These are phyloP conservation scores for Euphorbia peplus DNA, from an alignment of 345 rosid genomes.

Conservation along the genomic window DNA sequence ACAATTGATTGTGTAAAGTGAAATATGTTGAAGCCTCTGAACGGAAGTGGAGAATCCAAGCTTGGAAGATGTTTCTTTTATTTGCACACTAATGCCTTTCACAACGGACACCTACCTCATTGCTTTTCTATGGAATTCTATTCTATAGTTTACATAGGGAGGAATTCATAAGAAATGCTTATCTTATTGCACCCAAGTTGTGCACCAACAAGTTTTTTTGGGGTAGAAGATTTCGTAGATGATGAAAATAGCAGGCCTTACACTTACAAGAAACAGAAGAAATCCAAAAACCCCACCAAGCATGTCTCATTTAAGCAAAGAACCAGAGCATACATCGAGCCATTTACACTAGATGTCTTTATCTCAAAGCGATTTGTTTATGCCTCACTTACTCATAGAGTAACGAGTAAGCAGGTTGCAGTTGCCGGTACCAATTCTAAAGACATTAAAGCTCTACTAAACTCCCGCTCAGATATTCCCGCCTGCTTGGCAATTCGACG, in stretches of 20 bases:
- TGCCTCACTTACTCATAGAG: constrained; percentile 89
- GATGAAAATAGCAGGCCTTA: constrained; percentile 85
- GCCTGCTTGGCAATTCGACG: constrained; percentile 75
- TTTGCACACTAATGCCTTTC: constrained; percentile 32
- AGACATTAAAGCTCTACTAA: constrained; percentile 80
- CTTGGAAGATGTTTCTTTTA: constrained; percentile 34
- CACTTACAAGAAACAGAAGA: constrained; percentile 80
- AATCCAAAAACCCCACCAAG: constrained; percentile 72
- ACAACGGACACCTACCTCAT: constrained; percentile 28
- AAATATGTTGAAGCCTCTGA: constrained; percentile 46
- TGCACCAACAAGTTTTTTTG: constrained; percentile 89
- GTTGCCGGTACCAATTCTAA: constrained; percentile 96
- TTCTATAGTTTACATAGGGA: neutral
- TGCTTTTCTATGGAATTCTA: neutral
- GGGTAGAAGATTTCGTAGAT: constrained; percentile 92
- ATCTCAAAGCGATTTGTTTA: constrained; percentile 90
- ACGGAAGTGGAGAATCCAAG: constrained; percentile 31
- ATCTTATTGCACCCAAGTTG: constrained; percentile 36
- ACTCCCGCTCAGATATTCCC: constrained; percentile 77
- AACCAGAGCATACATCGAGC: constrained; percentile 78
- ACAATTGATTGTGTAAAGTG: neutral
- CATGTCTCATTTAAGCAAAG: constrained; percentile 84
- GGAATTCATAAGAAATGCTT: neutral
- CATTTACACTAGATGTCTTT: constrained; percentile 83
- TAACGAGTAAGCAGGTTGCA: constrained; percentile 86